These are phyloP conservation scores for Phaeoacremonium minimum DNA, from an alignment of 2,329 filamentous ascomycete genomes.

Conservation along the genomic window DNA sequence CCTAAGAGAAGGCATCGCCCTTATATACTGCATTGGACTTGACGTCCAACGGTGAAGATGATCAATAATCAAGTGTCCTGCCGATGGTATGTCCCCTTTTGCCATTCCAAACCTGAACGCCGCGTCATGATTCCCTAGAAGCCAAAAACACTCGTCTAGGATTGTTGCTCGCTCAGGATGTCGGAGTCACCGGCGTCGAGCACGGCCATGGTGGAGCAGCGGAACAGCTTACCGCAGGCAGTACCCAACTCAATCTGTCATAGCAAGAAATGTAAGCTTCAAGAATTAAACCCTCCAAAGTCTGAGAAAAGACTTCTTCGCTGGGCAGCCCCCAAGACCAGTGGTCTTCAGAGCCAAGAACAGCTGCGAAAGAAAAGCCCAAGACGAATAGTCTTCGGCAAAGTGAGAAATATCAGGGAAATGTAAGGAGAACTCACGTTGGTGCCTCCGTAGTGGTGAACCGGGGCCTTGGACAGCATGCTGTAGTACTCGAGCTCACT, in stretches of 20 bases:
- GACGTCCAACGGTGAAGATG: no score
- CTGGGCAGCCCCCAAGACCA: slow-evolving; percentile 76
- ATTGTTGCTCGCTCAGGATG: slow-evolving; percentile 77
- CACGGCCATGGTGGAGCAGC: slow-evolving; percentile 95
- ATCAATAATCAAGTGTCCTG: no score
- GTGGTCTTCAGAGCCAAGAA: slow-evolving; percentile 22
- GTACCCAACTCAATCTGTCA: slow-evolving; percentile 94
- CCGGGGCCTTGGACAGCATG: slow-evolving; percentile 88
- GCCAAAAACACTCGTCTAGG: slow-evolving; percentile 45
- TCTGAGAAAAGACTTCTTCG: slow-evolving; percentile 77
- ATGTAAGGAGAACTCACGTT: slow-evolving; percentile 74
- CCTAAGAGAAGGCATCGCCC: no score
- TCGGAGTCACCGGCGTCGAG: slow-evolving; percentile 98
- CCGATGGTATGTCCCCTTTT: background rate
- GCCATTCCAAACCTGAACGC: slow-evolving; percentile 7
- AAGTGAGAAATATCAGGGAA: no score
- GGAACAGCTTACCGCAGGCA: slow-evolving; percentile 98
- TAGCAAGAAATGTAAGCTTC: slow-evolving; percentile 49
- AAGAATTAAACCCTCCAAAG: slow-evolving; percentile 78
- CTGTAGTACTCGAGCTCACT: slow-evolving; percentile 93
- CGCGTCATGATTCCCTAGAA: slow-evolving; percentile 5
- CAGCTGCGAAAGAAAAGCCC: no score
- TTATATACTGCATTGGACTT: no score
- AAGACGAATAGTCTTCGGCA: slow-evolving; percentile 9
- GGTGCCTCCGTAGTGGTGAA: slow-evolving; percentile 98